Percentiles rank a stretch among this genome's conserved stretches.
These are phyloP conservation scores for Guadua angustifolia DNA, from an alignment of 176 grass and related monocot genomes.

Conservation along the genomic window DNA sequence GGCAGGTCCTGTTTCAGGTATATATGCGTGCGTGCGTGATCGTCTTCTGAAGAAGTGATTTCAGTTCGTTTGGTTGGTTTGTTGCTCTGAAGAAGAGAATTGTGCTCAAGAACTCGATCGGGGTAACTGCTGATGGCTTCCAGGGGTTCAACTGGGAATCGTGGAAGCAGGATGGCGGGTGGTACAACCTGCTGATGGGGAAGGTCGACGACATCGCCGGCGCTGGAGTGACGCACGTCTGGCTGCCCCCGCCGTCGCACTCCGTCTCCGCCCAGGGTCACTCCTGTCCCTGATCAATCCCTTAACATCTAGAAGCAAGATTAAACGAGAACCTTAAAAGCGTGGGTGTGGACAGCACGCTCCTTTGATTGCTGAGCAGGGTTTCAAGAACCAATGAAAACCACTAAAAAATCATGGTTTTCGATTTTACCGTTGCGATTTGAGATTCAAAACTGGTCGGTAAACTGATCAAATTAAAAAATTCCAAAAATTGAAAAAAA, in stretches of 20 bases:
- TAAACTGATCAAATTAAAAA: too few relatives aligned
- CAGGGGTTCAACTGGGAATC: constrained; percentile 95
- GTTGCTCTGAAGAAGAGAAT: not conserved
- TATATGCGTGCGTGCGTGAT: not conserved
- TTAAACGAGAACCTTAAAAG: not conserved
- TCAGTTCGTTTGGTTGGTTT: not conserved
- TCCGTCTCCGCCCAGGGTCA: constrained; percentile 64
- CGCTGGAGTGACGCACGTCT: constrained; percentile 66
- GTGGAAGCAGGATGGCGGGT: constrained; percentile 69
- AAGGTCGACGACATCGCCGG: constrained; percentile 63
- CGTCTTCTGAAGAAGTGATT: not conserved
- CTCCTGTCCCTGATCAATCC: not conserved
- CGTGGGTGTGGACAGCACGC: constrained; percentile 21
- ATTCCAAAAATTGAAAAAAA: too few relatives aligned
- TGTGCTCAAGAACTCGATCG: not conserved
- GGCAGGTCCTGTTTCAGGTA: constrained; percentile 73
- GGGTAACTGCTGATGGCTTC: not conserved
- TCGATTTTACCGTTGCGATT: too few relatives aligned
- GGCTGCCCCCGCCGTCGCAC: constrained; percentile 79
- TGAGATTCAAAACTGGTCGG: too few relatives aligned
- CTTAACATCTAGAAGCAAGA: not conserved
- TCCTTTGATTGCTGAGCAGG: not conserved
- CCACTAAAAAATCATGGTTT: too few relatives aligned
- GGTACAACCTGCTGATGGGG: constrained; percentile 64
- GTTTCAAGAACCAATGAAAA: too few relatives aligned